Evolutionary conservation across 2,329 filamentous ascomycete genomes (phyloP).

Genomic region (Aspergillus sojae): DNA sequence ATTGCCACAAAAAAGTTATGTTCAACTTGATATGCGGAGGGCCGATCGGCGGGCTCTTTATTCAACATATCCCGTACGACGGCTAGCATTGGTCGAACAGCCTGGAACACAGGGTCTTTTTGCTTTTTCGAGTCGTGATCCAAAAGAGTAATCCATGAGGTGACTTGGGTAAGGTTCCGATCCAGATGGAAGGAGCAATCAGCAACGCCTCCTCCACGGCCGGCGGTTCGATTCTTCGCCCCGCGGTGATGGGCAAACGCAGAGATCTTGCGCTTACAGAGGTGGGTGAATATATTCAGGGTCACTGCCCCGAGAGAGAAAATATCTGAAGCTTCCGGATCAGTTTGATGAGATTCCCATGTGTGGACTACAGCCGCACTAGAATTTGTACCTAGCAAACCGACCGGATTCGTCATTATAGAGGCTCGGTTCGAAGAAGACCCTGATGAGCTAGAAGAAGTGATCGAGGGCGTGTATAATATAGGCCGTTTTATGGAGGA

Average conservation of each 20-base stretch:
- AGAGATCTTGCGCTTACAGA: conserved; percentile 59
- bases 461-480: conserved; percentile 37
- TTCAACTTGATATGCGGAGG: conserved; percentile 36
- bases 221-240: conserved; percentile 53
- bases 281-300: conserved; percentile 61
- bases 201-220: conserved; percentile 51
- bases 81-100: conserved; percentile 42
- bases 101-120: conserved; percentile 41
- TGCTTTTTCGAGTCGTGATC: conserved; percentile 52
- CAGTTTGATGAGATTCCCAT: conserved; percentile 41
- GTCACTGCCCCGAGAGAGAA: conserved; percentile 63
- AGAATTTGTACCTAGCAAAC: conserved; percentile 36
- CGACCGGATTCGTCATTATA: conserved; percentile 19
- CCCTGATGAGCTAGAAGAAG: conserved; percentile 33
- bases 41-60: conserved; percentile 34
- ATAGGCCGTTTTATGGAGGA: conserved; percentile 30
- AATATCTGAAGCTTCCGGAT: conserved; percentile 52
- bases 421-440: conserved; percentile 22
- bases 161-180: conserved; percentile 55
- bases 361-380: conserved; percentile 37
- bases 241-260: conserved; percentile 60
- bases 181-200: conserved; percentile 61
- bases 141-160: conserved; percentile 58
- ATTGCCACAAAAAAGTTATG: conserved; percentile 17
- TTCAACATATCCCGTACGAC: conserved; percentile 42